Percentiles rank a stretch among this genome's conserved stretches.
phyloP scores from a whole-genome alignment of 1,284 basidiomycete species.

The Sanghuangporus weigelae region DNA sequence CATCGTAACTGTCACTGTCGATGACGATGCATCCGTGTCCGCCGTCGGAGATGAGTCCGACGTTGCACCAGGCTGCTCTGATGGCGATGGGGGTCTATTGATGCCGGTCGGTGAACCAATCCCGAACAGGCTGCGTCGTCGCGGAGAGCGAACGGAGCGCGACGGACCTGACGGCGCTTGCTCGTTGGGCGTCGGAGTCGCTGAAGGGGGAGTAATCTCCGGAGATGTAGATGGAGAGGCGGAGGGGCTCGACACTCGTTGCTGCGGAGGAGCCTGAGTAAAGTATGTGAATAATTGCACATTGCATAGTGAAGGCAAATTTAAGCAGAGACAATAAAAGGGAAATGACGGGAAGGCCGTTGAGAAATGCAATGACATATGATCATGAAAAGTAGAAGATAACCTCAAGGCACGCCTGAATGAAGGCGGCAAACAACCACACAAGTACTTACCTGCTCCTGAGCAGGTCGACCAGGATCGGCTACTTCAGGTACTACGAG shows the following conservation, averaged over 20 bases:
- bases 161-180: constrained; percentile 8
- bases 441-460: constrained; percentile 15
- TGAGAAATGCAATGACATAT: neutral
- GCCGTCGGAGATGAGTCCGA: neutral
- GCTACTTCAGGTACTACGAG: constrained; percentile 14
- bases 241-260: constrained; percentile 2
- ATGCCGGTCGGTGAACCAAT: constrained; percentile 3
- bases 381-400: neutral
- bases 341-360: neutral
- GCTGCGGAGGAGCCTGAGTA: neutral
- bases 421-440: neutral
- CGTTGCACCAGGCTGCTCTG: neutral
- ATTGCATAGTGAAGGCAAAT: neutral
- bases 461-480: neutral
- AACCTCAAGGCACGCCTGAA: neutral
- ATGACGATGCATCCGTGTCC: constrained; percentile 1
- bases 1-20: constrained; percentile 35
- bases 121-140: constrained; percentile 17
- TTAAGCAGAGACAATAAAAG: neutral
- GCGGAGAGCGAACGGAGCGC: neutral
- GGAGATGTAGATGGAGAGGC: constrained; percentile 13
- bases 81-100: constrained; percentile 1
- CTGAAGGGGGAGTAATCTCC: neutral
- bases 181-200: constrained; percentile 12
- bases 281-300: neutral